These are phyloP conservation scores for Geosmithia putterillii DNA, from an alignment of 2,329 filamentous ascomycete species.

Conservation along the genomic window DNA sequence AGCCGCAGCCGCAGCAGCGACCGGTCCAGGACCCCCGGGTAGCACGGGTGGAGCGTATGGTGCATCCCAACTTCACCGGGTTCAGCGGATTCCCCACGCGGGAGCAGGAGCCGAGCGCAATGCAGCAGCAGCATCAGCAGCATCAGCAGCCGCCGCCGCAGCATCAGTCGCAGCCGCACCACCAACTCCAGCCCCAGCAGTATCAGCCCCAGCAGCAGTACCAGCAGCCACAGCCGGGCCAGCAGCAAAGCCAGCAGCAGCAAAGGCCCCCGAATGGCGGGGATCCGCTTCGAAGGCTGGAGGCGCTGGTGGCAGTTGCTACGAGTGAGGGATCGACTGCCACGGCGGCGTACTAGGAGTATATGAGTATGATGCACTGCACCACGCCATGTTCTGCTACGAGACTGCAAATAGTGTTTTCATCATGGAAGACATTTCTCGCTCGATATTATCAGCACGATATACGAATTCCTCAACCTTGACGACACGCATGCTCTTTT, in stretches of 20 bases:
- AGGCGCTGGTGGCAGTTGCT: conserved; percentile 30
- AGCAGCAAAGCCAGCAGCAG: conserved; percentile 5
- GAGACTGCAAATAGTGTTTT: neutral
- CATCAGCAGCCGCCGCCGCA: conserved; percentile 15
- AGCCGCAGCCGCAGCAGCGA: conserved; percentile 4
- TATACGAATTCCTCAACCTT: neutral
- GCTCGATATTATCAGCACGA: neutral
- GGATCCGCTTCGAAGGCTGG: conserved; percentile 23
- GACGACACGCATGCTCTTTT: no score
- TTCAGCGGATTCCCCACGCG: conserved; percentile 37
- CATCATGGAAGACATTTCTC: neutral
- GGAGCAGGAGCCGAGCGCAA: conserved; percentile 10
- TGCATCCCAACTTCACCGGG: conserved; percentile 41
- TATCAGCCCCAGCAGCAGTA: conserved; percentile 9
- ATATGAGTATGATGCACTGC: neutral
- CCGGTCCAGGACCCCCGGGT: conserved; percentile 17
- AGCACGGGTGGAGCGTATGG: conserved; percentile 41
- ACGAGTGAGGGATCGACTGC: conserved; percentile 30
- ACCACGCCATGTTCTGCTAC: neutral
- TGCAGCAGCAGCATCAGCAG: conserved; percentile 8
- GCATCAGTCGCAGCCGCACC: conserved; percentile 8
- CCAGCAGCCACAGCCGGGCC: conserved; percentile 7
- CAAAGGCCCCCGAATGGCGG: conserved; percentile 5
- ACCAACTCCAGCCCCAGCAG: conserved; percentile 7
- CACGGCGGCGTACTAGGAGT: conserved; percentile 11